Evolutionary conservation across 2,329 filamentous ascomycete species (phyloP).

Genomic region (Neocatenulostroma microsporum): DNA sequence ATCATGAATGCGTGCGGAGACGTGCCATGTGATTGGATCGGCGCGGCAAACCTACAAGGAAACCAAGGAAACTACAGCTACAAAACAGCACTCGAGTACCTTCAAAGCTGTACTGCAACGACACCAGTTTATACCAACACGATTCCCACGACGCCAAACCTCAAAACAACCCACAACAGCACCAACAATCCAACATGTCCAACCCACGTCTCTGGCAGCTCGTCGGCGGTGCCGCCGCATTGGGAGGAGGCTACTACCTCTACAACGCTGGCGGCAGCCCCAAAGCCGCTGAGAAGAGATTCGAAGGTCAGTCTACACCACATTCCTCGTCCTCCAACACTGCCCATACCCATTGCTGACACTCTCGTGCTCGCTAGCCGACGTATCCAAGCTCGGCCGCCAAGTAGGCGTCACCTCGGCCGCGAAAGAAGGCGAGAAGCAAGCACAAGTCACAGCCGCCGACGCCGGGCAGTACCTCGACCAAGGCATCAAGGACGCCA

Average conservation of each 20-base stretch:
- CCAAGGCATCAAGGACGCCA: conserved; percentile 25
- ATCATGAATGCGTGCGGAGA: neutral
- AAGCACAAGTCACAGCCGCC: conserved; percentile 41
- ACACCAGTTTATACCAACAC: too few species aligned
- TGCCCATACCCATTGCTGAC: conserved; percentile 5
- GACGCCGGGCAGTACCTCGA: conserved; percentile 46
- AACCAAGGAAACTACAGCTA: too few species aligned
- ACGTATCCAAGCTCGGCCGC: conserved; percentile 61
- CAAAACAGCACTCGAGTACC: too few species aligned
- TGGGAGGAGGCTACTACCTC: conserved; percentile 76
- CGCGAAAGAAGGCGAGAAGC: conserved; percentile 16
- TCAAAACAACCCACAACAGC: neutral
- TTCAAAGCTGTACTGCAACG: too few species aligned
- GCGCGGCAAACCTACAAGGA: too few species aligned
- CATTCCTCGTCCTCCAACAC: too few species aligned
- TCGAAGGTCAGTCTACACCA: conserved; percentile 69
- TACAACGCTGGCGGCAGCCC: conserved; percentile 77
- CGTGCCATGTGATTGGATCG: neutral
- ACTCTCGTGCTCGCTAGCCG: conserved; percentile 51
- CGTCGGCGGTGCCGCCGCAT: conserved; percentile 47
- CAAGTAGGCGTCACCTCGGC: conserved; percentile 58
- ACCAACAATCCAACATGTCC: conserved; percentile 9
- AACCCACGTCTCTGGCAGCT: conserved; percentile 11
- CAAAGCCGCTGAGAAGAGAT: conserved; percentile 75
- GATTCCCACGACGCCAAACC: neutral